A percentile compares a stretch with the other conserved stretches of the same genome.
Conservation (phyloP, 192 early-diverging fungal species). For the Entomortierella beljakovae region DNA sequence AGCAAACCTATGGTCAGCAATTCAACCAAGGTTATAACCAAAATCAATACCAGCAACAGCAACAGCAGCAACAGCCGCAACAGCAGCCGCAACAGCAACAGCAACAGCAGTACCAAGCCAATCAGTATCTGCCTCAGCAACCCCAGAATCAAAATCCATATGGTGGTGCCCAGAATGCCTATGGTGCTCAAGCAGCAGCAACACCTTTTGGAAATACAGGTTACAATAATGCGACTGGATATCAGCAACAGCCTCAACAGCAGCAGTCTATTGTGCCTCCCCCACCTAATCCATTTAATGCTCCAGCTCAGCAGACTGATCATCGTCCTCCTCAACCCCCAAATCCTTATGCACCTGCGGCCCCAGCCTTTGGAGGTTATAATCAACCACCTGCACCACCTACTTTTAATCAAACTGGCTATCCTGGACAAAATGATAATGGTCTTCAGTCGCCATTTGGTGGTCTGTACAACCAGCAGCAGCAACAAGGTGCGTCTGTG, state of each 20-base stretch:
- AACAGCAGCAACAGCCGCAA: slow-evolving; percentile 51
- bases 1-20: slow-evolving; percentile 34
- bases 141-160: slow-evolving; percentile 20
- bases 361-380: slow-evolving; percentile 29
- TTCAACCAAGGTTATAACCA: slow-evolving; percentile 42
- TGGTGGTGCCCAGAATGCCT: slow-evolving; percentile 22
- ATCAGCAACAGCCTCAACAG: slow-evolving; percentile 39
- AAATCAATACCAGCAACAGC: slow-evolving; percentile 28
- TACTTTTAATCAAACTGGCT: slow-evolving; percentile 28
- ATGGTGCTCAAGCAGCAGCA: slow-evolving; percentile 25
- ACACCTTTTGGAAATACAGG: slow-evolving; percentile 37
- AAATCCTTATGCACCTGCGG: slow-evolving; percentile 41
- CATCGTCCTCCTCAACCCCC: slow-evolving; percentile 48
- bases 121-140: slow-evolving; percentile 18
- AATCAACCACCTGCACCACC: slow-evolving; percentile 30
- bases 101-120: slow-evolving; percentile 24
- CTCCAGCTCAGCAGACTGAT: slow-evolving; percentile 38
- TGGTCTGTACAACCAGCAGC: slow-evolving; percentile 33
- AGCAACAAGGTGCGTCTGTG: slow-evolving; percentile 31
- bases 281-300: slow-evolving; percentile 28
- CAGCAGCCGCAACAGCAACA: slow-evolving; percentile 29
- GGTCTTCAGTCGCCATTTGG: slow-evolving; percentile 28
- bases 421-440: slow-evolving; percentile 18
- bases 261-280: slow-evolving; percentile 37
- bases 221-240: slow-evolving; percentile 44